Conservation (phyloP, 2,329 filamentous ascomycete species). For the Trematosphaeria pertusa region DNA sequence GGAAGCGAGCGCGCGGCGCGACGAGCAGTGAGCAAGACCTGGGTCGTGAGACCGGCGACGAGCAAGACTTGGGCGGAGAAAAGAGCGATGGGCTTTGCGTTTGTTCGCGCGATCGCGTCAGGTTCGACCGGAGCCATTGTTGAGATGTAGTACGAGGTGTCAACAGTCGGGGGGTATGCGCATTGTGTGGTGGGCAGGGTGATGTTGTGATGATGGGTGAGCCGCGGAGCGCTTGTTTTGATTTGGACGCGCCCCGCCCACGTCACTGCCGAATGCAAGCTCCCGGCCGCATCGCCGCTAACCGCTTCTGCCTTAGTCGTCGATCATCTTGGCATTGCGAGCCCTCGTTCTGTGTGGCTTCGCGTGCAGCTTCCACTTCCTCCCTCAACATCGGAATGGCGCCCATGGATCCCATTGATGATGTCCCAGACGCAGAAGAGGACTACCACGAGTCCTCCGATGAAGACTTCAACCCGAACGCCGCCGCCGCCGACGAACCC, state of each 20-base stretch:
- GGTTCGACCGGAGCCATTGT: conserved; percentile 47
- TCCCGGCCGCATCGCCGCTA: no score
- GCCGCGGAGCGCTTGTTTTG: conserved; percentile 30
- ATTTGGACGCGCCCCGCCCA: conserved; percentile 32
- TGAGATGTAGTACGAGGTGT: not conserved
- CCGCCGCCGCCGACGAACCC: conserved; percentile 56
- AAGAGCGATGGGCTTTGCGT: conserved; percentile 40
- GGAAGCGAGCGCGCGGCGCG: conserved; percentile 41
- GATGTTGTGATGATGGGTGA: conserved; percentile 5
- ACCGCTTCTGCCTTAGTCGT: conserved; percentile 15
- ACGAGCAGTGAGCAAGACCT: conserved; percentile 38
- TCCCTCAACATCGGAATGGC: conserved; percentile 27
- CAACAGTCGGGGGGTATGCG: conserved; percentile 16
- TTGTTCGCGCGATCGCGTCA: conserved; percentile 35
- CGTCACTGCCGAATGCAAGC: conserved; percentile 10
- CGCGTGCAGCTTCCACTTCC: no score
- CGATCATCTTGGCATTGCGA: conserved; percentile 25
- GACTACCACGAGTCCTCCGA: conserved; percentile 71
- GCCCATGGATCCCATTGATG: conserved; percentile 36
- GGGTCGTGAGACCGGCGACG: conserved; percentile 37
- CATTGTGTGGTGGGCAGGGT: conserved; percentile 5
- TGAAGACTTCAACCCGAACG: conserved; percentile 76
- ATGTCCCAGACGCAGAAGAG: conserved; percentile 38
- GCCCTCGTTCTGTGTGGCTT: no score
- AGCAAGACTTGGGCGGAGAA: conserved; percentile 40